These are phyloP conservation scores for Glycyrrhiza uralensis DNA, from an alignment of 306 rosid genomes.

Conservation along the genomic window DNA sequence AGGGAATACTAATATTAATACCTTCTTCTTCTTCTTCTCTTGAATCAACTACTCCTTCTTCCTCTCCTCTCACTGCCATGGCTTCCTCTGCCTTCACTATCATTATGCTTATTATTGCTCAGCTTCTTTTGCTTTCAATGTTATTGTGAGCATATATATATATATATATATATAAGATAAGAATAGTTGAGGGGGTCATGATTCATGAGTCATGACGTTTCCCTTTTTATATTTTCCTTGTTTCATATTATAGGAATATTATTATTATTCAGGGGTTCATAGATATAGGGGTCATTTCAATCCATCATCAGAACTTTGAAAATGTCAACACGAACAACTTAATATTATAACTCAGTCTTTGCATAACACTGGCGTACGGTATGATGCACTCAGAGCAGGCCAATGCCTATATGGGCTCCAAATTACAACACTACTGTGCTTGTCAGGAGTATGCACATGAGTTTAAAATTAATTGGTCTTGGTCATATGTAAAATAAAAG, in stretches of 20 bases:
- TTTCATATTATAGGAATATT: slow-evolving; percentile 5
- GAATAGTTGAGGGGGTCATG: slow-evolving; percentile 11
- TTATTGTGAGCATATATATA: neutral
- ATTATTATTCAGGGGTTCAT: neutral
- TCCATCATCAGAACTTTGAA: slow-evolving; percentile 35
- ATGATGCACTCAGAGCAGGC: neutral
- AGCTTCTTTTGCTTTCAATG: slow-evolving; percentile 16
- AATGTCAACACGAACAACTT: neutral
- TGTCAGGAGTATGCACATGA: neutral
- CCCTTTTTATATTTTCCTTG: slow-evolving; percentile 14
- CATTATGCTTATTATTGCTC: slow-evolving; percentile 2
- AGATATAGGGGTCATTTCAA: slow-evolving; percentile 11
- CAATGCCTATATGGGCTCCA: slow-evolving; percentile 2
- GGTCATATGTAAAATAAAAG: too few relatives aligned
- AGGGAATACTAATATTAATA: neutral
- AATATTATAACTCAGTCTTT: neutral
- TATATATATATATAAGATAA: neutral
- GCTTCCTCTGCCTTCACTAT: slow-evolving; percentile 15
- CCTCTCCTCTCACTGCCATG: slow-evolving; percentile 30
- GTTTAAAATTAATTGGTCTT: neutral
- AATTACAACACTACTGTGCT: neutral
- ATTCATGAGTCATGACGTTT: slow-evolving; percentile 25
- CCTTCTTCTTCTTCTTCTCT: too few relatives aligned
- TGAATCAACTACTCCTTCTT: slow-evolving; percentile 23
- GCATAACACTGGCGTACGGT: slow-evolving; percentile 9